Conservation (phyloP, 345 rosid genomes). For the Acer campestre region DNA sequence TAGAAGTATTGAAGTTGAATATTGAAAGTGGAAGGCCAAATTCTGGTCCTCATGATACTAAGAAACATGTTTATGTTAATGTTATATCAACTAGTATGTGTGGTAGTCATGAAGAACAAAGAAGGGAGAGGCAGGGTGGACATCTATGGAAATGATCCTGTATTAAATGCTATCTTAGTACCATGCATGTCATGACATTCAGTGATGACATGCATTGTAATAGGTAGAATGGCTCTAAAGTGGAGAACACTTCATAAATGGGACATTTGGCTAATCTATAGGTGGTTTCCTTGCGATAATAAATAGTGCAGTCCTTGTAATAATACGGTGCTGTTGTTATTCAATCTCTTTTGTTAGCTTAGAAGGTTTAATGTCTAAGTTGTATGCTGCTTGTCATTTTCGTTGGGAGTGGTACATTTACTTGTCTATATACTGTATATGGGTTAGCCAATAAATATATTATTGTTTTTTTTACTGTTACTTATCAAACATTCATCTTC, state of each 20-base stretch:
- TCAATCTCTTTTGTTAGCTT: neutral
- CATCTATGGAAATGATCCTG: neutral
- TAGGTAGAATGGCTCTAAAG: neutral
- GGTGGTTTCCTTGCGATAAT: neutral
- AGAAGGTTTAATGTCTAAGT: neutral
- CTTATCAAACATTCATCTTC: conserved; percentile 14
- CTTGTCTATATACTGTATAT: neutral
- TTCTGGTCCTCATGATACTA: neutral
- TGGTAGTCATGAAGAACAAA: neutral
- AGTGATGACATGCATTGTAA: too few species aligned
- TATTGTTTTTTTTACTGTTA: neutral
- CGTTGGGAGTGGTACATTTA: neutral
- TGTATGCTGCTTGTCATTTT: conserved; percentile 2
- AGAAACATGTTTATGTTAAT: neutral
- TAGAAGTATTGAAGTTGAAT: neutral
- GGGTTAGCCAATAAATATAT: neutral
- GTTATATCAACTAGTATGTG: neutral
- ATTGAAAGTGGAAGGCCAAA: neutral
- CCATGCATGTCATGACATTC: too few species aligned
- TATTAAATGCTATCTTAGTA: neutral
- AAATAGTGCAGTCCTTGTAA: neutral
- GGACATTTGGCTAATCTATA: neutral
- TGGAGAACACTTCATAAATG: neutral
- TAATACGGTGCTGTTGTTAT: neutral
- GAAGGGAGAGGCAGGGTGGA: neutral